Percentiles rank a stretch among this genome's conserved stretches.
These are phyloP conservation scores for Penicillium canescens DNA, from an alignment of 495 filamentous ascomycete genomes.

Conservation along the genomic window DNA sequence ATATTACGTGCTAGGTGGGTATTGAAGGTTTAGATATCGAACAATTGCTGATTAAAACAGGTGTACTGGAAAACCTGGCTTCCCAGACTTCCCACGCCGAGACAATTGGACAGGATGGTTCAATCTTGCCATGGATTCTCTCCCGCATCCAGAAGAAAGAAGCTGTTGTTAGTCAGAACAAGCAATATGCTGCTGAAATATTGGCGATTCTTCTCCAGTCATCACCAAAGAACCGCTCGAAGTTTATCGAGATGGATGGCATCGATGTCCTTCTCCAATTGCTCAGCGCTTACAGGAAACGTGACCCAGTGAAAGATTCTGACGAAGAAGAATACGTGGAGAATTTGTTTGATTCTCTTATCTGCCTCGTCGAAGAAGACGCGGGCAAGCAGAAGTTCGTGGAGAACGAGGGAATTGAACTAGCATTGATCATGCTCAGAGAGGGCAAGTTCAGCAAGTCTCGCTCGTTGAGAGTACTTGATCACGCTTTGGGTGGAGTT, in stretches of 20 bases:
- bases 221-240: conserved; percentile 60
- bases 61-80: conserved; percentile 81
- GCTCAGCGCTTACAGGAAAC: conserved; percentile 83
- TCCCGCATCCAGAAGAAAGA: conserved; percentile 66
- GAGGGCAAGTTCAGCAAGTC: conserved; percentile 79
- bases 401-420: conserved; percentile 89
- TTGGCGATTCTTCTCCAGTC: conserved; percentile 83
- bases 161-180: conserved; percentile 74
- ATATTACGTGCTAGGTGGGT: conserved; percentile 74
- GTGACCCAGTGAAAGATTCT: conserved; percentile 81
- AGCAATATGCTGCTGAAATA: conserved; percentile 91
- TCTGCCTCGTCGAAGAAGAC: conserved; percentile 73
- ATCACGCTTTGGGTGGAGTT: conserved; percentile 73
- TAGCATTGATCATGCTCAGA: conserved; percentile 84
- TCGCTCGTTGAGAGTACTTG: conserved; percentile 74
- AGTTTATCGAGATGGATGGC: conserved; percentile 66
- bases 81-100: conserved; percentile 67
- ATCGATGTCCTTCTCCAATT: conserved; percentile 81
- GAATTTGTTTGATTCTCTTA: conserved; percentile 84
- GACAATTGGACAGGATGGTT: conserved; percentile 65
- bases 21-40: not conserved
- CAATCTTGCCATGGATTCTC: conserved; percentile 74
- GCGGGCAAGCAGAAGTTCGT: conserved; percentile 80
- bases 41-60: conserved; percentile 30
- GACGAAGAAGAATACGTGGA: conserved; percentile 94